Percentiles rank a stretch among this genome's conserved stretches.
Evolutionary conservation across 768 basidiomycete genomes (phyloP).

Genomic region (Clavaria fumosa): DNA sequence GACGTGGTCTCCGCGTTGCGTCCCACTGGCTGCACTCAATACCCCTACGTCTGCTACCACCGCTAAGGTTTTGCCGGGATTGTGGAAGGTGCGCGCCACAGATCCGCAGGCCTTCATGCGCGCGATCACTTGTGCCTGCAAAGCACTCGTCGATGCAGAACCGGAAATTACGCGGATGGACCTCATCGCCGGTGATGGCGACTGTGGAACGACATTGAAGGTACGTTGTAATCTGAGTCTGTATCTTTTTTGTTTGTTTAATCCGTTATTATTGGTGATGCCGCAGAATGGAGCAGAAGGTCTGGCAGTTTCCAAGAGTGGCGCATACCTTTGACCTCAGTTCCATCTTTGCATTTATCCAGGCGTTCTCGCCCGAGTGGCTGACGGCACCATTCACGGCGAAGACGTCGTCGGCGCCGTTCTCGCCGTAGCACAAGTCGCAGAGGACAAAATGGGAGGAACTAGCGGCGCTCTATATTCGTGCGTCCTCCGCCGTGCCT

Average conservation of each 20-base stretch:
- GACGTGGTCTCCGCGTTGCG: slow-evolving; percentile 52
- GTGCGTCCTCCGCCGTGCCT: slow-evolving; percentile 37
- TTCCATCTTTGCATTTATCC: not conserved
- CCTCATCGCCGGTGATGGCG: slow-evolving; percentile 82
- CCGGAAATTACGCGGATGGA: slow-evolving; percentile 88
- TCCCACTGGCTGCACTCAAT: slow-evolving; percentile 19
- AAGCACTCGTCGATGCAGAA: slow-evolving; percentile 60
- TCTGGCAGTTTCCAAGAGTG: slow-evolving; percentile 18
- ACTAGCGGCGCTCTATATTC: slow-evolving; percentile 87
- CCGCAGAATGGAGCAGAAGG: slow-evolving; percentile 54
- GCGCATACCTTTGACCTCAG: not conserved
- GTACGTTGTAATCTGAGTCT: no score
- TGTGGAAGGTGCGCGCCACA: slow-evolving; percentile 14
- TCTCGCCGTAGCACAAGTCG: slow-evolving; percentile 53
- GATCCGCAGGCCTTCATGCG: slow-evolving; percentile 36
- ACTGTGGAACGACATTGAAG: slow-evolving; percentile 40
- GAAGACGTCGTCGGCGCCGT: slow-evolving; percentile 49
- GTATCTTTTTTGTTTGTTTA: no score
- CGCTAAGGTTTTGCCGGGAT: slow-evolving; percentile 6
- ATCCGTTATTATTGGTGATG: no score
- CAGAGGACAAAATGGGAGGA: slow-evolving; percentile 81
- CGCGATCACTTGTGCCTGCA: slow-evolving; percentile 42
- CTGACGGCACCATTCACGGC: slow-evolving; percentile 40
- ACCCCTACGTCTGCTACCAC: slow-evolving; percentile 7
- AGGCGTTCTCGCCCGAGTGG: slow-evolving; percentile 49